These are phyloP conservation scores for Rugonectria rugulosa DNA, from an alignment of 2,329 filamentous ascomycete genomes.

Conservation along the genomic window DNA sequence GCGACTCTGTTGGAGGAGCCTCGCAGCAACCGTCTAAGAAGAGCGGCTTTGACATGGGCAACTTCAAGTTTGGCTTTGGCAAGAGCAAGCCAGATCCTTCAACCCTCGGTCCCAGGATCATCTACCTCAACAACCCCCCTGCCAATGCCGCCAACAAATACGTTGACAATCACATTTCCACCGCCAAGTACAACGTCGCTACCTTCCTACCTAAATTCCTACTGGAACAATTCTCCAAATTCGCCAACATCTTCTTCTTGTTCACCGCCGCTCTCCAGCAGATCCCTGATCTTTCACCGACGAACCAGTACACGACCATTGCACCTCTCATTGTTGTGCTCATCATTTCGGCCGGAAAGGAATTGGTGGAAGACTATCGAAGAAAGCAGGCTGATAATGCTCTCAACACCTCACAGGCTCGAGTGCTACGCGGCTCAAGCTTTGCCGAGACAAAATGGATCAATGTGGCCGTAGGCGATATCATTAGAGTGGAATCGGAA, in stretches of 20 bases:
- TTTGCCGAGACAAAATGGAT: slow-evolving; percentile 95
- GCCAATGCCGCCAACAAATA: slow-evolving; percentile 91
- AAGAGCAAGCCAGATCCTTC: slow-evolving; percentile 86
- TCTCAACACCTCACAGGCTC: slow-evolving; percentile 87
- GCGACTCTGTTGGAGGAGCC: slow-evolving; percentile 49
- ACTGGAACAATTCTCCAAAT: slow-evolving; percentile 98
- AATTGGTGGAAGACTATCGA: slow-evolving; percentile 91
- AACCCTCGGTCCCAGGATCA: slow-evolving; percentile 88
- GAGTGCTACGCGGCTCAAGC: slow-evolving; percentile 80
- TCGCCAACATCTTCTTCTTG: slow-evolving; percentile 98
- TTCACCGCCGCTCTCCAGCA: slow-evolving; percentile 96
- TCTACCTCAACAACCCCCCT: slow-evolving; percentile 94
- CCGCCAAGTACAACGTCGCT: slow-evolving; percentile 93
- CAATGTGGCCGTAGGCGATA: slow-evolving; percentile 90
- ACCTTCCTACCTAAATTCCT: slow-evolving; percentile 97
- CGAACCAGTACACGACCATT: slow-evolving; percentile 95
- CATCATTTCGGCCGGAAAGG: slow-evolving; percentile 93
- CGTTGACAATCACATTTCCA: slow-evolving; percentile 95
- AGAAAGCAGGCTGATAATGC: slow-evolving; percentile 85
- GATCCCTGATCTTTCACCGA: slow-evolving; percentile 93
- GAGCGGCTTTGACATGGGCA: slow-evolving; percentile 68
- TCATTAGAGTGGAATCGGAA: slow-evolving; percentile 92
- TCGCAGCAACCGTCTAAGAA: slow-evolving; percentile 49
- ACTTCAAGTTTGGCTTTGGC: slow-evolving; percentile 93
- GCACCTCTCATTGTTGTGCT: slow-evolving; percentile 91